These are phyloP conservation scores for Tetraselmis striata DNA, from an alignment of 139 green algal genomes.

Conservation along the genomic window DNA sequence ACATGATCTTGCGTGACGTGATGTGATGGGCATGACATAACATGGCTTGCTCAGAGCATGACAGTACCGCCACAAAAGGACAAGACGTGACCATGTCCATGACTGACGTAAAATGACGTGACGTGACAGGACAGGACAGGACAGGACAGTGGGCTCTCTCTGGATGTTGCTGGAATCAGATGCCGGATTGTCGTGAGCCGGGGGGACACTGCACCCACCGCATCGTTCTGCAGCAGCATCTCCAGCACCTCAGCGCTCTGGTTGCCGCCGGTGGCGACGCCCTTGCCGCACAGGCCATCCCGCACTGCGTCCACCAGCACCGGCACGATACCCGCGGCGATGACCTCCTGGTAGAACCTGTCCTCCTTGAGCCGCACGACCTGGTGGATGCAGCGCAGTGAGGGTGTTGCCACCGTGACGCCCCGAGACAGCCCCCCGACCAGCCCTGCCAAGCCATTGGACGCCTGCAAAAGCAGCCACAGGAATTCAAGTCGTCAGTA, in stretches of 20 bases:
- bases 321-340: neutral
- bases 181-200: no score
- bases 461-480: no score
- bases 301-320: neutral
- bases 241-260: neutral
- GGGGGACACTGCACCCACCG: neutral
- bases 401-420: neutral
- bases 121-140: no score
- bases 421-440: neutral
- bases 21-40: no score
- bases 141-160: no score
- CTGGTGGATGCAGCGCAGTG: neutral
- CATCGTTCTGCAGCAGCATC: neutral
- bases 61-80: no score
- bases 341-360: neutral
- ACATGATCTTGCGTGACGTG: no score
- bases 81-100: no score
- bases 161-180: no score
- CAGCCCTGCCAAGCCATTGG: neutral
- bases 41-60: no score
- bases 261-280: neutral
- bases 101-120: no score
- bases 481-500: no score
- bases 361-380: neutral
- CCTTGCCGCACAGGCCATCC: neutral